These are phyloP conservation scores for Microbotryomycetes sp. DNA, from an alignment of 1,284 basidiomycete species.

Conservation along the genomic window DNA sequence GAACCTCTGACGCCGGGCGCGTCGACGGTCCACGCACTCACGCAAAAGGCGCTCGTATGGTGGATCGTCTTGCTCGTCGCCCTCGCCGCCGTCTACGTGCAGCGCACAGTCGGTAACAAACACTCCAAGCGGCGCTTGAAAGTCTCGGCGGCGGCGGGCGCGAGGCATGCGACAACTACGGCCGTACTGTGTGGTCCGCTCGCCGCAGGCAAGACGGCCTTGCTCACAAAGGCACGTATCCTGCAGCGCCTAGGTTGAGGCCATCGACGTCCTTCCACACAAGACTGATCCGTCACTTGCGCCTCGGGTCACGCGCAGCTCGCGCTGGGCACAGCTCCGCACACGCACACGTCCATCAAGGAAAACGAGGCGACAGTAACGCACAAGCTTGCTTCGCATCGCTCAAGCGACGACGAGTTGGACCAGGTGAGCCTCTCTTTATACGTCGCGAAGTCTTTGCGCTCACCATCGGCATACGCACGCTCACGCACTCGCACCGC, in stretches of 20 bases:
- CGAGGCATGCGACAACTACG: not conserved
- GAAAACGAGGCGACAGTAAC: slow-evolving; percentile 29
- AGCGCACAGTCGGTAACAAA: not conserved
- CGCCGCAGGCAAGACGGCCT: slow-evolving; percentile 32
- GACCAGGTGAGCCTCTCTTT: not conserved
- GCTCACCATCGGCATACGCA: no score
- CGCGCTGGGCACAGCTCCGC: slow-evolving; percentile 25
- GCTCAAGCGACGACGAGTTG: not conserved
- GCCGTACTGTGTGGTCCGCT: slow-evolving; percentile 31
- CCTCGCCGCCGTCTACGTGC: slow-evolving; percentile 13
- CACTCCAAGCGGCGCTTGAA: not conserved
- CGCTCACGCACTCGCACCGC: no score
- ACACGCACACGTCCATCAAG: slow-evolving; percentile 32
- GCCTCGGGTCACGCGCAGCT: slow-evolving; percentile 17
- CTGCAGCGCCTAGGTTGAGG: no score
- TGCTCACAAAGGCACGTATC: slow-evolving; percentile 32
- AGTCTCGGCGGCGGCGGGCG: no score
- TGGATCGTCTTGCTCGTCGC: slow-evolving; percentile 14
- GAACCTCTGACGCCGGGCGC: not conserved
- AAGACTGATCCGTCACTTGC: no score
- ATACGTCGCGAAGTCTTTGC: no score
- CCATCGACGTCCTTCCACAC: no score
- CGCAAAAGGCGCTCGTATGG: not conserved
- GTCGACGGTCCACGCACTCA: not conserved
- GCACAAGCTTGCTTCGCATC: slow-evolving; percentile 4